phyloP scores from a whole-genome alignment of 345 rosid species.

The Arabis hirsuta region DNA sequence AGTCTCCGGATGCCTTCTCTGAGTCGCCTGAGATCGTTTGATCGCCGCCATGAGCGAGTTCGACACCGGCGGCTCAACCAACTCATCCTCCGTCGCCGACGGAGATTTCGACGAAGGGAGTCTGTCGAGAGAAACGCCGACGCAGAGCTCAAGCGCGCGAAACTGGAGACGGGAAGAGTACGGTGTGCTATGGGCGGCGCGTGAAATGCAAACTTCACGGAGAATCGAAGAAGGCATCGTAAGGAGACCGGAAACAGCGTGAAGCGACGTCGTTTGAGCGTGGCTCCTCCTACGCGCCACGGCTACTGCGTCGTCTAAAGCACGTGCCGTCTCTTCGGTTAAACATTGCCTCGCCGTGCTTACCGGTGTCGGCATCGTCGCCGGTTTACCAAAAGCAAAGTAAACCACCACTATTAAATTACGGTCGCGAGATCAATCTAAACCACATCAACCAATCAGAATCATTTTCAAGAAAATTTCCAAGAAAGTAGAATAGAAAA shows the following conservation, averaged over 20 bases:
- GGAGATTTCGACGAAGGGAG: constrained; percentile 49
- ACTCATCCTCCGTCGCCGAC: constrained; percentile 42
- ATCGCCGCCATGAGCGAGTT: constrained; percentile 93
- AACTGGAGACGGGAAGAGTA: constrained; percentile 58
- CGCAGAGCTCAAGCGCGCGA: constrained; percentile 64
- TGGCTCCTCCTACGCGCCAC: constrained; percentile 76
- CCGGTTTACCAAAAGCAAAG: constrained; percentile 1
- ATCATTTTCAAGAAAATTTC: background rate
- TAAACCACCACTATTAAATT: background rate
- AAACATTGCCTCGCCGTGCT: constrained; percentile 60
- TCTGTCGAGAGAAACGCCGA: constrained; percentile 67
- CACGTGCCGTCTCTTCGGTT: constrained; percentile 67
- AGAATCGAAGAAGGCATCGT: constrained; percentile 58
- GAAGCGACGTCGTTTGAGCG: constrained; percentile 71
- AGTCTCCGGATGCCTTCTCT: constrained; percentile 79
- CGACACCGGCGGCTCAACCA: constrained; percentile 57
- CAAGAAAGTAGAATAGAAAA: constrained; percentile 7
- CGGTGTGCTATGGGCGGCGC: constrained; percentile 45
- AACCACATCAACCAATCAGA: constrained; percentile 28
- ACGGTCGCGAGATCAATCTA: background rate
- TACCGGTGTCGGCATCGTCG: constrained; percentile 76
- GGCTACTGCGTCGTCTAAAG: constrained; percentile 60
- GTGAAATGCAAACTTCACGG: constrained; percentile 61
- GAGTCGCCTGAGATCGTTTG: constrained; percentile 86
- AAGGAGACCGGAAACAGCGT: constrained; percentile 64